Percentiles rank a stretch among this genome's conserved stretches.
Evolutionary conservation across 164 flowering plant species (phyloP).

Genomic region (Aristolochia contorta): DNA sequence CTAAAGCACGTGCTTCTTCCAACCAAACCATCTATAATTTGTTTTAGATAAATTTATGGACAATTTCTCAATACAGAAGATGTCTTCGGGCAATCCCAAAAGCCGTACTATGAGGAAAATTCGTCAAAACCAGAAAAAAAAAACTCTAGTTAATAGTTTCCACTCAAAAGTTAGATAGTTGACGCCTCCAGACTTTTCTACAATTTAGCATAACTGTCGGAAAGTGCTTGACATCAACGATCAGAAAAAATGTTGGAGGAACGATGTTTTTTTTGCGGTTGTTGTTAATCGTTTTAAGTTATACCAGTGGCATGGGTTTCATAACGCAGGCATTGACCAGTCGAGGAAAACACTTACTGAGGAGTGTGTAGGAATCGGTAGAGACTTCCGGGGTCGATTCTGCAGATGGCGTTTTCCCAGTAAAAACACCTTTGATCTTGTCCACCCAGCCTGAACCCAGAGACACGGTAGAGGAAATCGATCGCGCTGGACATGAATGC

Average conservation of each 20-base stretch:
- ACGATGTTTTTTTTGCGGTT: too few species aligned
- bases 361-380: constrained; percentile 59
- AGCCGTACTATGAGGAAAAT: too few species aligned
- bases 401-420: constrained; percentile 47
- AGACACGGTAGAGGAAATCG: constrained; percentile 43
- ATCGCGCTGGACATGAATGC: constrained; percentile 23
- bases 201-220: too few species aligned
- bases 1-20: neutral
- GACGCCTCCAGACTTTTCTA: too few species aligned
- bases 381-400: constrained; percentile 15
- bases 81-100: too few species aligned
- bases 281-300: neutral
- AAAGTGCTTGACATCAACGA: too few species aligned
- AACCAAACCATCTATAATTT: neutral
- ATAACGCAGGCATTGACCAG: neutral
- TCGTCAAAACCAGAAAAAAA: too few species aligned
- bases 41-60: too few species aligned
- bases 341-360: constrained; percentile 29
- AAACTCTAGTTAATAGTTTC: too few species aligned
- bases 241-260: too few species aligned
- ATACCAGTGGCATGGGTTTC: neutral
- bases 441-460: constrained; percentile 53
- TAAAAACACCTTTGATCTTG: constrained; percentile 71
- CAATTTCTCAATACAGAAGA: too few species aligned
- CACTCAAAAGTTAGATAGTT: too few species aligned